phyloP scores from a whole-genome alignment of 225 moss, liverwort and hornwort genomes.

The Takakia lepidozioides region DNA sequence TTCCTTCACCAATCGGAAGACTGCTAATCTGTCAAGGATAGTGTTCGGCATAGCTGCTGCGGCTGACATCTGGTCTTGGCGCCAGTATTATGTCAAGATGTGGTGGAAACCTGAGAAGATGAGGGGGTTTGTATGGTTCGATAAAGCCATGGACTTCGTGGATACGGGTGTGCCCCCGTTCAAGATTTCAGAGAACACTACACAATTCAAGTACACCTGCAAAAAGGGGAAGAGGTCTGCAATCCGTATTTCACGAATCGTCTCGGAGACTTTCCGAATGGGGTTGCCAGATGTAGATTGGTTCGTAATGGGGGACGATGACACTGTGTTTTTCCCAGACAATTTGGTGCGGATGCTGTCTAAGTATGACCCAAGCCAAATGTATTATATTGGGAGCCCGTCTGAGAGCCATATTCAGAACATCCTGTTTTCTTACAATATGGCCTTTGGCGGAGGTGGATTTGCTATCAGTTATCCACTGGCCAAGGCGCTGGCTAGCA shows the following conservation, averaged over 20 bases:
- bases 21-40: conserved; percentile 4
- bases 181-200: conserved; percentile 37
- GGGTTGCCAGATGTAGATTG: conserved; percentile 46
- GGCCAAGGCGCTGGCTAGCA: conserved; percentile 14
- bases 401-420: conserved; percentile 32
- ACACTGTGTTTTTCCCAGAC: conserved; percentile 43
- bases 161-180: conserved; percentile 13
- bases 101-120: conserved; percentile 39
- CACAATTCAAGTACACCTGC: conserved; percentile 17
- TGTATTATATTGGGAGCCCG: conserved; percentile 23
- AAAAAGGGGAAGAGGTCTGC: conserved; percentile 8
- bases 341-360: conserved; percentile 44
- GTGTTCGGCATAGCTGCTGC: conserved; percentile 24
- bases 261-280: conserved; percentile 29
- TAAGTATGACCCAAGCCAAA: conserved; percentile 28
- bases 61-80: conserved; percentile 8
- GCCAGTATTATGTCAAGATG: conserved; percentile 25
- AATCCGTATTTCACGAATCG: conserved; percentile 42
- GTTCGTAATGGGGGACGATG: conserved; percentile 76
- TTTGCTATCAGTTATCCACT: conserved; percentile 23
- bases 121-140: conserved; percentile 52
- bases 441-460: conserved; percentile 46
- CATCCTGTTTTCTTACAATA: conserved; percentile 11
- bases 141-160: conserved; percentile 18
- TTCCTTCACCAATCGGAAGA: too few species aligned